Conservation (phyloP, 257 asterid species). For the Nicotiana tabacum region DNA sequence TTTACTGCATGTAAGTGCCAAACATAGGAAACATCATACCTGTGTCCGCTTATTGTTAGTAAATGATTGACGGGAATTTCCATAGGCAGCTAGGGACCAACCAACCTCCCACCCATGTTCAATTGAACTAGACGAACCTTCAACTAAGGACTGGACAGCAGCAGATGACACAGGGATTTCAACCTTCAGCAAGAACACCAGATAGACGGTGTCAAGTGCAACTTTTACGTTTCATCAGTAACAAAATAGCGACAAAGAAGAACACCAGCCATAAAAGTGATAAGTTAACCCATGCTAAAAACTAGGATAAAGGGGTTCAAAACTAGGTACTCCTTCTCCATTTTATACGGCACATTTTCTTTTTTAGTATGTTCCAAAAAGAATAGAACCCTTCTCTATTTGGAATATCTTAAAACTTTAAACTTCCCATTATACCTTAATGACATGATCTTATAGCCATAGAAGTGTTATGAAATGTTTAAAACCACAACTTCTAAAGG, state of each 20-base stretch:
- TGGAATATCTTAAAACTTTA: background rate
- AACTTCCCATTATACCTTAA: background rate
- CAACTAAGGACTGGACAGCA: slow-evolving; percentile 80
- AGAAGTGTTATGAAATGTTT: background rate
- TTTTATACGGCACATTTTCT: background rate
- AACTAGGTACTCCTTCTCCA: slow-evolving; percentile 4
- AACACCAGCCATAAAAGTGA: background rate
- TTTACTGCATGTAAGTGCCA: background rate
- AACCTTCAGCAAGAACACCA: slow-evolving; percentile 50
- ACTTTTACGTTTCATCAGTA: background rate
- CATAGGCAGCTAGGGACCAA: slow-evolving; percentile 85
- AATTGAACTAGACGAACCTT: slow-evolving; percentile 76
- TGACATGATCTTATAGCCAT: background rate
- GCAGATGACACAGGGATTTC: slow-evolving; percentile 66
- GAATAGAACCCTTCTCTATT: background rate
- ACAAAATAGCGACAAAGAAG: background rate
- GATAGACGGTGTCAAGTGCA: slow-evolving; percentile 9
- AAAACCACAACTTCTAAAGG: background rate
- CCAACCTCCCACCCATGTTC: slow-evolving; percentile 97
- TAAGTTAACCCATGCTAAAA: background rate
- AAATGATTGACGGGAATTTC: slow-evolving; percentile 53
- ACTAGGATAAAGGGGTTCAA: background rate
- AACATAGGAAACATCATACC: slow-evolving; percentile 33
- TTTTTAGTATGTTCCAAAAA: background rate
- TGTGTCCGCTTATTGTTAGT: slow-evolving; percentile 35